A percentile compares a stretch with the other conserved stretches of the same genome.
phyloP scores from a whole-genome alignment of 1,284 basidiomycete genomes.

The Leccinum cinnamomeum region DNA sequence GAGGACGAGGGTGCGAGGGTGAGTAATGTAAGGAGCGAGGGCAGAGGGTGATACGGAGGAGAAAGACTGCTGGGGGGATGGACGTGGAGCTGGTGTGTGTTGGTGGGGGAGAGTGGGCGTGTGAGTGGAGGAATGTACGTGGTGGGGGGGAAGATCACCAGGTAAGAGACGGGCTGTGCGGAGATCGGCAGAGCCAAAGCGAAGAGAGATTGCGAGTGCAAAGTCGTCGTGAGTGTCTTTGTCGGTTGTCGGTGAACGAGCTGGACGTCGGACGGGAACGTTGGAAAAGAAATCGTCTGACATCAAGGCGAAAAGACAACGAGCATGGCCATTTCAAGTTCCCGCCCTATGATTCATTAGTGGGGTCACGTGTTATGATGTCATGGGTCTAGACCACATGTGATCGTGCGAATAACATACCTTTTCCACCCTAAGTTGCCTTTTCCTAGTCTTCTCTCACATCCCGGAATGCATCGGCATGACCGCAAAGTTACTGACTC shows the following conservation, averaged over 20 bases:
- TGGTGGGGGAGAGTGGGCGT: not conserved
- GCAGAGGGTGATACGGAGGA: slow-evolving; percentile 34
- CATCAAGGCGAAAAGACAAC: slow-evolving; percentile 18
- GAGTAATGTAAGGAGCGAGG: slow-evolving; percentile 36
- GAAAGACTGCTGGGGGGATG: slow-evolving; percentile 24
- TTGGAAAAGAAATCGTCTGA: slow-evolving; percentile 34
- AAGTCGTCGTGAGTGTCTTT: slow-evolving; percentile 33
- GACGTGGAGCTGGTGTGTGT: slow-evolving; percentile 3
- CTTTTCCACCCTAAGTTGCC: not conserved
- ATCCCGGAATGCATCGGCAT: slow-evolving; percentile 29
- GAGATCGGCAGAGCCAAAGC: slow-evolving; percentile 34
- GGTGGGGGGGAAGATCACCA: slow-evolving; percentile 13
- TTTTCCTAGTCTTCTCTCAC: not conserved
- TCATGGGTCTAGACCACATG: slow-evolving; percentile 32
- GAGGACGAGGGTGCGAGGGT: slow-evolving; percentile 55
- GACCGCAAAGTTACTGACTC: slow-evolving; percentile 4
- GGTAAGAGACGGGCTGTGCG: slow-evolving; percentile 37
- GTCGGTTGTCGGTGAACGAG: not conserved
- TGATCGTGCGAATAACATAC: slow-evolving; percentile 19
- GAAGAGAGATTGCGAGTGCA: slow-evolving; percentile 39
- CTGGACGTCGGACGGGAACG: slow-evolving; percentile 16
- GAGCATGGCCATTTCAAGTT: not conserved
- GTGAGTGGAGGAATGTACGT: slow-evolving; percentile 2
- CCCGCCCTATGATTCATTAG: not conserved
- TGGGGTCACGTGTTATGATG: slow-evolving; percentile 34